Base-by-base conservation (phyloP, 257 asterid species). In the Solanum ossicruentum region DNA sequence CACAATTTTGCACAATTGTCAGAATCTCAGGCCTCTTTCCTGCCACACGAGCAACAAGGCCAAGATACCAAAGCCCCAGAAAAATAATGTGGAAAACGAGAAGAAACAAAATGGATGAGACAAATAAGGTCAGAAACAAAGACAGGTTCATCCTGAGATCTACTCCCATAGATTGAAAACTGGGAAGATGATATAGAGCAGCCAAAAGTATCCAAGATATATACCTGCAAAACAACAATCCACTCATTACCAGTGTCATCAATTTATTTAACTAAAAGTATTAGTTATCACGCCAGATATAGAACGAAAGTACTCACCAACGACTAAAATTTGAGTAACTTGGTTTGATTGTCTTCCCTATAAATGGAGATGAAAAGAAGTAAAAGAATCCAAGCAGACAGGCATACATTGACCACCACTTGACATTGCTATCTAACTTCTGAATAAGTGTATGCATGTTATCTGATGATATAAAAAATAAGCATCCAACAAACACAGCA, bases 401-500 rank as follows among this genome's bases (percentile, higher is more conserved):
- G 43, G 95, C 98, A 52, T 97, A 97, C 98, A 97, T 97, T 51
- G 99, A 97, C 99, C 99, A 97, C 99, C 99, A 97, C 86, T 97
- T 97, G 41, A 95, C 82, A 87, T 97, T 97, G 97, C 97, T 97
- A 94, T 97, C 99, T 84, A 97, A 86, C 87, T 97, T 97, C 93
- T 95, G 98, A 87, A 97, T 85, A 87, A 97, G 99, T 7, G 99
- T 95, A 83, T 97, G 98, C 93, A 97, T 89, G 84, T 95, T 97
- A 85, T 95, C 99, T 17, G 99, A 97, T 56, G 99, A 97, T 85
- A 97, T 97, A 93, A 95, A 97, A 90, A 97, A 95, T 39, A 97
- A 90, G 94, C 98, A 97, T 23, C 99, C 98, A 57, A 95, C 95
- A 49, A 91, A 91, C 55, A 97, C 99, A 73, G 99, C 98, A 85